Base-by-base conservation (phyloP, 495 filamentous ascomycete species). In the Lophium mytilinum region DNA sequence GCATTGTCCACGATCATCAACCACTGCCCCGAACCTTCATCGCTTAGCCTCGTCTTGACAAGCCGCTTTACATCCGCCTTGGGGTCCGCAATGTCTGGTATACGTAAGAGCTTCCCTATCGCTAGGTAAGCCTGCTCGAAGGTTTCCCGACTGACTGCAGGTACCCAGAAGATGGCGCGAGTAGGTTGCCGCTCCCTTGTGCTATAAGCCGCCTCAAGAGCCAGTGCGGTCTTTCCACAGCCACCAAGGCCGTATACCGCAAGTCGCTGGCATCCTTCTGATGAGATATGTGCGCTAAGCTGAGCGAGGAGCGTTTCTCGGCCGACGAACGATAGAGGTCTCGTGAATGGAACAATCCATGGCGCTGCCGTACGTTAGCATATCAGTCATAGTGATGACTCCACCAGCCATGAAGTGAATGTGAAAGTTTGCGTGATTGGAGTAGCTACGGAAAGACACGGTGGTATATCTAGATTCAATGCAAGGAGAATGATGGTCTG, bases 1-100 rank as follows among this genome's bases (percentile, higher is more conserved):
- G 63, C 63, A 39, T 66, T 66, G 47, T 58, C 55, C 12, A 58
- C 21, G n/a, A 58, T 45, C n/a, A 58, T 15, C 37, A 58, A 40
- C 55, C 55, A 58, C 37, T 53, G 34, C 12, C 53, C 53, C 11
- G 43, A 14, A 10, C 9, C 17, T 24, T 48, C 45, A 3, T n/a
- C 11, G 37, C 55, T 40, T 10, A 58, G 37, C 12, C 21, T 9
- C 36, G 19, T 51, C 36, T 53, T 33, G 4, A 58, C 55, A n/a
- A 43, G 17, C 17, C 34, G n/a, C 43, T 53, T 52, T 0, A 58
- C 11, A 15, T 58, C 55, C 30, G 30, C 49, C n/a, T 58, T 53
- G 45, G 21, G 9, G 9, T 53, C 55, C 24, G 34, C 14, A 9
- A 24, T 12, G 11, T 10, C 55, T 42, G 50, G 34, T 9, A 37